Evolutionary conservation across 2,329 filamentous ascomycete genomes (phyloP).

Genomic region (Massarina eburnea): DNA sequence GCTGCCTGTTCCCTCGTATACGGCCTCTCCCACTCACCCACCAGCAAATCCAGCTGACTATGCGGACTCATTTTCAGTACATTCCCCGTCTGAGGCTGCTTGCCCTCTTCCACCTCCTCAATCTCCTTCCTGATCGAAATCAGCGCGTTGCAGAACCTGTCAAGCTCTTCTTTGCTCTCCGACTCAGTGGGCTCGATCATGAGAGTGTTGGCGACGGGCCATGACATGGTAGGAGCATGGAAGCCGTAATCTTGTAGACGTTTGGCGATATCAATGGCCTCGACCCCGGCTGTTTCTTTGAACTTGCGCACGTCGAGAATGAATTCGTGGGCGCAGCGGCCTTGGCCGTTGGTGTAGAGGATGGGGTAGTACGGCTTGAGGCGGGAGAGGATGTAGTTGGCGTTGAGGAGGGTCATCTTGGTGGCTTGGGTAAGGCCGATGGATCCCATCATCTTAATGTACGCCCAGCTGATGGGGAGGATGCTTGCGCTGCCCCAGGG

Average conservation of each 20-base stretch:
- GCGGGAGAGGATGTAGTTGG: constrained; percentile 91
- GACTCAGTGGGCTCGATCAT: constrained; percentile 98
- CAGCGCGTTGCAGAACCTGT: constrained; percentile 88
- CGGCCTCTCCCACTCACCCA: constrained; percentile 75
- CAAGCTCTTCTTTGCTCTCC: constrained; percentile 87
- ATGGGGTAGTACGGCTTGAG: constrained; percentile 86
- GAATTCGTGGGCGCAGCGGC: constrained; percentile 94
- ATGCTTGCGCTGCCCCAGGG: constrained; percentile 89
- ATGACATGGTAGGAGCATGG: constrained; percentile 96
- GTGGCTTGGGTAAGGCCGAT: constrained; percentile 85
- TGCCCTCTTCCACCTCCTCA: constrained; percentile 76
- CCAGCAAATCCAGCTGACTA: constrained; percentile 76
- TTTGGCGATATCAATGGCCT: constrained; percentile 95
- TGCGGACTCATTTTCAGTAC: constrained; percentile 90
- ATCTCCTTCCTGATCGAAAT: constrained; percentile 88
- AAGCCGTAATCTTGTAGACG: constrained; percentile 96
- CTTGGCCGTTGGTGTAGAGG: constrained; percentile 87
- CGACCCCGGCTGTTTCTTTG: constrained; percentile 78
- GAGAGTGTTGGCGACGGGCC: constrained; percentile 90
- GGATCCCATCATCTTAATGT: constrained; percentile 90
- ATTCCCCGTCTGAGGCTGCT: constrained; percentile 73
- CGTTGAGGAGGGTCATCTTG: constrained; percentile 89
- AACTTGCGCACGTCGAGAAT: constrained; percentile 88
- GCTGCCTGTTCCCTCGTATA: constrained; percentile 83
- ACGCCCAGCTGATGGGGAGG: constrained; percentile 90